A percentile compares a stretch with the other conserved stretches of the same genome.
phyloP scores from a whole-genome alignment of 441 rosid species.

The Capsella rubella region DNA sequence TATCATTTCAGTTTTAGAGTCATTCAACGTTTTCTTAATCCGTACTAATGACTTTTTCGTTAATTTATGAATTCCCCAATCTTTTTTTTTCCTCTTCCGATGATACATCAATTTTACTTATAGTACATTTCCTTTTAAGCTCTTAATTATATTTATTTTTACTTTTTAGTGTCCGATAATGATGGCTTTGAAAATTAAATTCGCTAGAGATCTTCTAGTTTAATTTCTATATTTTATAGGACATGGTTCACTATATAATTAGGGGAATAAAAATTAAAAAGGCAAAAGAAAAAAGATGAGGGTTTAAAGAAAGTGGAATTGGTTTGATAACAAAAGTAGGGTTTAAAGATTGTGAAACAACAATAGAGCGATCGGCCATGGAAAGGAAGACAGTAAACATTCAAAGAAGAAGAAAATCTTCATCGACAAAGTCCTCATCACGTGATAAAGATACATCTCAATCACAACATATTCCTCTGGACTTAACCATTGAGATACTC shows the following conservation, averaged over 20 bases:
- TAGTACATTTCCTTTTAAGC: neutral
- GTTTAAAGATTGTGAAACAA: too few species aligned
- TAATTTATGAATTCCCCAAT: too few species aligned
- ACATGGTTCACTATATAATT: too few species aligned
- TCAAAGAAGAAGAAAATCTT: neutral
- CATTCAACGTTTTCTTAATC: too few species aligned
- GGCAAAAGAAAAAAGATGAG: too few species aligned
- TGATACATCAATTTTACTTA: too few species aligned
- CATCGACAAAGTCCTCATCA: neutral
- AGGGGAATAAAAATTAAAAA: too few species aligned
- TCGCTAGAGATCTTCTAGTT: neutral
- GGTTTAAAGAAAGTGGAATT: too few species aligned
- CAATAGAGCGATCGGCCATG: neutral
- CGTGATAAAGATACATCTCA: constrained; percentile 10
- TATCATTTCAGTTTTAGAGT: too few species aligned
- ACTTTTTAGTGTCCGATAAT: neutral
- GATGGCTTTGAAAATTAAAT: neutral
- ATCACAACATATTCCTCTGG: constrained; percentile 16
- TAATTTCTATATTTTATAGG: neutral
- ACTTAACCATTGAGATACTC: constrained; percentile 18
- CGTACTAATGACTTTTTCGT: neutral
- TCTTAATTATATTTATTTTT: too few species aligned
- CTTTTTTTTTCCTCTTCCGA: too few species aligned
- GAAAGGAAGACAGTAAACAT: neutral
- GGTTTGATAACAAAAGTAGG: too few species aligned